Evolutionary conservation across 225 moss, liverwort and hornwort species (phyloP).

Genomic region (Polytrichum formosum): DNA sequence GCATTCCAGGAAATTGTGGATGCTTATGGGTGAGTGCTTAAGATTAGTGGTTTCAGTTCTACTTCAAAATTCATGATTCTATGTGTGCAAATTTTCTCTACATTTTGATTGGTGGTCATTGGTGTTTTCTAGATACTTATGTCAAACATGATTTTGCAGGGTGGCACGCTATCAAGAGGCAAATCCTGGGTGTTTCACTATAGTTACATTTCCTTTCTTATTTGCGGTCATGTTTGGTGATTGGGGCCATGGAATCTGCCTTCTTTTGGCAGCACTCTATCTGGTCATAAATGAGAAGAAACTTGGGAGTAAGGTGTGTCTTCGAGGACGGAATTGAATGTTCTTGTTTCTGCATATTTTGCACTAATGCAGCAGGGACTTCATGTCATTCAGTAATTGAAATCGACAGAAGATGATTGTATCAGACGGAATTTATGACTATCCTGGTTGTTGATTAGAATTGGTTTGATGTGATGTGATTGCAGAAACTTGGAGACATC

Average conservation of each 20-base stretch:
- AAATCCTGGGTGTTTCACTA: slow-evolving; percentile 89
- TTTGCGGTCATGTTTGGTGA: slow-evolving; percentile 99
- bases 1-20: slow-evolving; percentile 98
- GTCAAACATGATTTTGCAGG: slow-evolving; percentile 29
- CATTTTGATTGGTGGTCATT: too few species aligned
- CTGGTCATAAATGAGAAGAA: slow-evolving; percentile 74
- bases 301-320: slow-evolving; percentile 66
- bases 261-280: slow-evolving; percentile 69
- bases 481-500: slow-evolving; percentile 95
- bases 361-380: background rate
- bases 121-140: too few species aligned
- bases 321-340: background rate
- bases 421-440: too few species aligned
- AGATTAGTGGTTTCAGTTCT: too few species aligned
- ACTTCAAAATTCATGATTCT: too few species aligned
- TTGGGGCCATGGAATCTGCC: slow-evolving; percentile 91
- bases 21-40: slow-evolving; percentile 78
- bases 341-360: background rate
- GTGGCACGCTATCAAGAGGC: slow-evolving; percentile 98
- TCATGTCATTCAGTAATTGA: too few species aligned
- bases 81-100: too few species aligned
- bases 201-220: slow-evolving; percentile 93
- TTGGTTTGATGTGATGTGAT: background rate
- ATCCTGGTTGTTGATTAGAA: too few species aligned
- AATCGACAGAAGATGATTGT: too few species aligned